phyloP scores from a whole-genome alignment of 208 protist genomes.

The Acanthamoeba sp. region DNA sequence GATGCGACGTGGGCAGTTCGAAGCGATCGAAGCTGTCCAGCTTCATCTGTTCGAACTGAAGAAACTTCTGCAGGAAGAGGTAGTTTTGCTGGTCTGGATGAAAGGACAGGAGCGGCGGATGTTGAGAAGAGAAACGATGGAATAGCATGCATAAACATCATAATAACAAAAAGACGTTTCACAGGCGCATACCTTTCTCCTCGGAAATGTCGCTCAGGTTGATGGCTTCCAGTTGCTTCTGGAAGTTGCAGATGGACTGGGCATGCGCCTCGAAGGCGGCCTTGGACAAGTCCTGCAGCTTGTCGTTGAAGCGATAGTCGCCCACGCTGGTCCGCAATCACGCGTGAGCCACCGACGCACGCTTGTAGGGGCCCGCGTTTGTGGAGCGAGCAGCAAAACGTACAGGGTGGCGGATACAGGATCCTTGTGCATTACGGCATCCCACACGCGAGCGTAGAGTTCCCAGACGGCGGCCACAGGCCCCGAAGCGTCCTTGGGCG shows the following conservation, averaged over 20 bases:
- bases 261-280: neutral
- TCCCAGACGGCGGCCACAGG: neutral
- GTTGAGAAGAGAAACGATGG: too few species aligned
- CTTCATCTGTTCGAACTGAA: neutral
- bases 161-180: too few species aligned
- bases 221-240: neutral
- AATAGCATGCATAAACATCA: too few species aligned
- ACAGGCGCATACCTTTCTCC: too few species aligned
- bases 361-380: too few species aligned
- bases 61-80: conserved; percentile 3
- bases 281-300: conserved; percentile 5
- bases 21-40: conserved; percentile 3
- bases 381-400: neutral
- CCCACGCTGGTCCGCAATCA: neutral
- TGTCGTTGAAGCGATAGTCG: neutral
- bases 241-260: neutral
- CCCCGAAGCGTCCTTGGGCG: neutral
- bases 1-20: neutral
- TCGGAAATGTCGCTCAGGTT: neutral
- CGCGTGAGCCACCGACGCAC: neutral
- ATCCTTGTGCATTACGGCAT: neutral
- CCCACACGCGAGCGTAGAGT: neutral
- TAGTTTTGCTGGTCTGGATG: neutral
- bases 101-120: neutral
- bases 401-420: neutral